Conservation (phyloP, 257 asterid genomes). For the Penstemon eatonii region DNA sequence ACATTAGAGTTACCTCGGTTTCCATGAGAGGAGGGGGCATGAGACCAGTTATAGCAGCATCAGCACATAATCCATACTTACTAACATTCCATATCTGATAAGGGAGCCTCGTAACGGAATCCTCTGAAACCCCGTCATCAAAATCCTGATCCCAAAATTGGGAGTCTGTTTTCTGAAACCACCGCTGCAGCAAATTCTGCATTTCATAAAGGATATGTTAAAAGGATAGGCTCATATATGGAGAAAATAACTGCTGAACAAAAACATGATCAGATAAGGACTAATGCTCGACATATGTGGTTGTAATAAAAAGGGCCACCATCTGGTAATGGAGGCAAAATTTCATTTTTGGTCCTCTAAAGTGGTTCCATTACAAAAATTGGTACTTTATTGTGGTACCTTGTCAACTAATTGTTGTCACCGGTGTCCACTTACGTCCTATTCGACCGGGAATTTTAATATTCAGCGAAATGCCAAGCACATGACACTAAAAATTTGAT, state of each 20-base stretch:
- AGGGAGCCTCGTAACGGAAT: slow-evolving; percentile 57
- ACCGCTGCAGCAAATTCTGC: slow-evolving; percentile 66
- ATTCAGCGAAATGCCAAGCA: no score
- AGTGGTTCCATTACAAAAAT: no score
- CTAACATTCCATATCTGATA: slow-evolving; percentile 88
- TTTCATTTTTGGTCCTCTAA: no score
- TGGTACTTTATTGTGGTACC: no score
- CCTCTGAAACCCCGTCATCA: slow-evolving; percentile 34
- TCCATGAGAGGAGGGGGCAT: slow-evolving; percentile 99
- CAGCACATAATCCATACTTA: slow-evolving; percentile 84
- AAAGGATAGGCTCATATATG: neutral
- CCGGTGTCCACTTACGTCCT: no score
- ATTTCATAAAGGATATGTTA: slow-evolving; percentile 19
- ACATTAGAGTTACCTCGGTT: slow-evolving; percentile 55
- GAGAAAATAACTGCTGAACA: neutral
- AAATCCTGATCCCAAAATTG: slow-evolving; percentile 56
- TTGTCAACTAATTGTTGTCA: no score
- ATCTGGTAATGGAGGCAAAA: no score
- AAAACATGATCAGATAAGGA: no score
- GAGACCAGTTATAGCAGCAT: slow-evolving; percentile 91
- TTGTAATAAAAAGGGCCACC: neutral
- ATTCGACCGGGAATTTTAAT: no score
- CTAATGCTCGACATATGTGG: neutral
- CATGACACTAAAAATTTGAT: no score
- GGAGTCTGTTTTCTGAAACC: slow-evolving; percentile 56